These are phyloP conservation scores for Fusarium dimerum DNA, from an alignment of 2,329 filamentous ascomycete species.

Conservation along the genomic window DNA sequence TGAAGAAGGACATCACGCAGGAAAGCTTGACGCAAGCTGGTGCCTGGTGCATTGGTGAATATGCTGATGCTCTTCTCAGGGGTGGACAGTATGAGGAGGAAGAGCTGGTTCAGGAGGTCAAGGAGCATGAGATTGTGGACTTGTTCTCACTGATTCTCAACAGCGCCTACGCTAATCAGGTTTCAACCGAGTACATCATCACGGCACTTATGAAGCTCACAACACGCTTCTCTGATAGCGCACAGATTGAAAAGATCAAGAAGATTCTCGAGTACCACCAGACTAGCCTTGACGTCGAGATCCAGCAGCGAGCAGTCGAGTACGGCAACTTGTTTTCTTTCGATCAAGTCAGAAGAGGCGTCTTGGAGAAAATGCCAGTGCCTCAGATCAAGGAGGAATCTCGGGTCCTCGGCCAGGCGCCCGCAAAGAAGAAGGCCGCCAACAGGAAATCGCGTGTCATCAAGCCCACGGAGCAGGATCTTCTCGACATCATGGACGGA, in stretches of 20 bases:
- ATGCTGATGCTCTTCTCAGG: slow-evolving; percentile 83
- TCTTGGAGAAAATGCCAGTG: slow-evolving; percentile 96
- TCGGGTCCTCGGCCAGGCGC: slow-evolving; percentile 80
- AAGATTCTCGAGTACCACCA: slow-evolving; percentile 76
- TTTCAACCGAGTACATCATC: slow-evolving; percentile 92
- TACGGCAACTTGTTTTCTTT: slow-evolving; percentile 93
- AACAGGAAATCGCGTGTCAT: slow-evolving; percentile 75
- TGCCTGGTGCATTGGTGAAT: slow-evolving; percentile 98
- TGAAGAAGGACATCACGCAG: slow-evolving; percentile 97
- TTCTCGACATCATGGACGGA: slow-evolving; percentile 89
- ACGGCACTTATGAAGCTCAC: slow-evolving; percentile 95
- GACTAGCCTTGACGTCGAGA: slow-evolving; percentile 88
- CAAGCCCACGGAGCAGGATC: slow-evolving; percentile 87
- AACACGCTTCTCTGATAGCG: slow-evolving; percentile 76
- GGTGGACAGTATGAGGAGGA: slow-evolving; percentile 94
- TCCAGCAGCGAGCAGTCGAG: slow-evolving; percentile 94
- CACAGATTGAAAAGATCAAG: slow-evolving; percentile 85
- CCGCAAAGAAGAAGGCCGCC: slow-evolving; percentile 66
- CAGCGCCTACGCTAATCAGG: slow-evolving; percentile 90
- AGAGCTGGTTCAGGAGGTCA: slow-evolving; percentile 77
- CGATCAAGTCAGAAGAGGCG: slow-evolving; percentile 83
- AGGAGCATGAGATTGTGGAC: slow-evolving; percentile 87
- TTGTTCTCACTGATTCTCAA: slow-evolving; percentile 90
- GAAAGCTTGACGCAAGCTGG: slow-evolving; percentile 92
- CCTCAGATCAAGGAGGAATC: slow-evolving; percentile 97